Conservation (phyloP, 345 rosid genomes). For the Excoecaria agallocha region DNA sequence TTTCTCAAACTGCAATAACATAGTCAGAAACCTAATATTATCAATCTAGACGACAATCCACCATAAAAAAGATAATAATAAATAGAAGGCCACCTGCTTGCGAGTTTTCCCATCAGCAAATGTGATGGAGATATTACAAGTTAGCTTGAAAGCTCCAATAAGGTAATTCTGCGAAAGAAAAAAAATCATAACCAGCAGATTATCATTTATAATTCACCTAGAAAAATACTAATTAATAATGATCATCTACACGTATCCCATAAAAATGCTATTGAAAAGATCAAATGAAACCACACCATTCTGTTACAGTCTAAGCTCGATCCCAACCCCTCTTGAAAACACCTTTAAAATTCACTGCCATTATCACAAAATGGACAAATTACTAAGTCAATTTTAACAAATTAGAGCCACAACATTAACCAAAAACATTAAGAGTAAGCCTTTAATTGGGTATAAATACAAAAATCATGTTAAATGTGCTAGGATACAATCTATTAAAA, state of each 20-base stretch:
- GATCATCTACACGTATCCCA: no score
- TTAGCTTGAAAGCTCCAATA: slow-evolving; percentile 94
- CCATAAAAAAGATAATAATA: background rate
- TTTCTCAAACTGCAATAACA: background rate
- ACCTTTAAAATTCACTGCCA: no score
- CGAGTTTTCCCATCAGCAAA: slow-evolving; percentile 80
- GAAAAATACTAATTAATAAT: background rate
- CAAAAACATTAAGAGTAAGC: no score
- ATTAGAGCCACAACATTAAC: no score
- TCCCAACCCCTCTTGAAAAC: background rate
- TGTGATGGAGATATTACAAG: slow-evolving; percentile 67
- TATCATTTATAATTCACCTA: background rate
- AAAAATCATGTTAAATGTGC: no score
- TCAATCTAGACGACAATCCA: background rate
- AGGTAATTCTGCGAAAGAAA: slow-evolving; percentile 60
- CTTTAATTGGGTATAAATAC: no score
- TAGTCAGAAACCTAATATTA: background rate
- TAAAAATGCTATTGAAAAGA: no score
- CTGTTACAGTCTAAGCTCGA: background rate
- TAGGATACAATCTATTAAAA: background rate
- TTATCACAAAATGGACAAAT: no score
- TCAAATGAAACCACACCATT: background rate
- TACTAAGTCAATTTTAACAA: no score
- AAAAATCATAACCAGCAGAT: background rate
- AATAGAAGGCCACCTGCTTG: slow-evolving; percentile 53